These are phyloP conservation scores for Aspergillus intermedius DNA, from an alignment of 2,329 filamentous ascomycete genomes.

Conservation along the genomic window DNA sequence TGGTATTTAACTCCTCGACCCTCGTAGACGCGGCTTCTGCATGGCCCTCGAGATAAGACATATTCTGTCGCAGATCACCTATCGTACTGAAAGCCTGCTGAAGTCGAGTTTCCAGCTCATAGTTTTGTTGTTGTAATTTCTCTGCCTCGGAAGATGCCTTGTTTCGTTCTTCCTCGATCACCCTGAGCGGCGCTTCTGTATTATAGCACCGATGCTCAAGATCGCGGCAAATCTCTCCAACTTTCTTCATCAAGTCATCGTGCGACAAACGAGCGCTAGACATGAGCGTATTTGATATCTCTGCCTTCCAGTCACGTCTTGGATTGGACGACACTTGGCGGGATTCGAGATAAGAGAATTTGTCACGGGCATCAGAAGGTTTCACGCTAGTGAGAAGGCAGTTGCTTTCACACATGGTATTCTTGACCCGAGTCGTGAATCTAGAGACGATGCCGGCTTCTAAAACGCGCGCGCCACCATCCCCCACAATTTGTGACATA, in stretches of 20 bases:
- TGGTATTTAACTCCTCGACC: conserved; percentile 30
- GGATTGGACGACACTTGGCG: conserved; percentile 14
- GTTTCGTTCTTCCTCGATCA: conserved; percentile 30
- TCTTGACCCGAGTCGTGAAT: conserved; percentile 15
- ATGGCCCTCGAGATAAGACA: conserved; percentile 29
- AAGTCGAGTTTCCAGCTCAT: conserved; percentile 31
- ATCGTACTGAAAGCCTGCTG: conserved; percentile 31
- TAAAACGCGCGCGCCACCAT: neutral
- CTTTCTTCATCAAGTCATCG: conserved; percentile 42
- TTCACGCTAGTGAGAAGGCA: conserved; percentile 14
- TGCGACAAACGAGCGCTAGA: conserved; percentile 39
- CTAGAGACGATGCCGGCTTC: conserved; percentile 11
- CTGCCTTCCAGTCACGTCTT: conserved; percentile 45
- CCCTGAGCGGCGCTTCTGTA: conserved; percentile 48
- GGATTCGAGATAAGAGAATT: conserved; percentile 6
- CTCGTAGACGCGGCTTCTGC: conserved; percentile 33
- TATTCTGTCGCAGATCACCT: conserved; percentile 36
- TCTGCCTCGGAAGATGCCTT: conserved; percentile 30
- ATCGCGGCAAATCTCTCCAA: conserved; percentile 50
- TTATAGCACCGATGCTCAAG: conserved; percentile 51
- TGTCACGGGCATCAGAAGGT: conserved; percentile 7
- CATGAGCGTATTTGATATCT: conserved; percentile 40
- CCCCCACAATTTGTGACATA: conserved; percentile 6
- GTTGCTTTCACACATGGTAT: conserved; percentile 1
- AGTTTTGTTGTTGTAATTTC: conserved; percentile 27